Evolutionary conservation across 495 filamentous ascomycete species (phyloP).

Genomic region (Tuber indicum): DNA sequence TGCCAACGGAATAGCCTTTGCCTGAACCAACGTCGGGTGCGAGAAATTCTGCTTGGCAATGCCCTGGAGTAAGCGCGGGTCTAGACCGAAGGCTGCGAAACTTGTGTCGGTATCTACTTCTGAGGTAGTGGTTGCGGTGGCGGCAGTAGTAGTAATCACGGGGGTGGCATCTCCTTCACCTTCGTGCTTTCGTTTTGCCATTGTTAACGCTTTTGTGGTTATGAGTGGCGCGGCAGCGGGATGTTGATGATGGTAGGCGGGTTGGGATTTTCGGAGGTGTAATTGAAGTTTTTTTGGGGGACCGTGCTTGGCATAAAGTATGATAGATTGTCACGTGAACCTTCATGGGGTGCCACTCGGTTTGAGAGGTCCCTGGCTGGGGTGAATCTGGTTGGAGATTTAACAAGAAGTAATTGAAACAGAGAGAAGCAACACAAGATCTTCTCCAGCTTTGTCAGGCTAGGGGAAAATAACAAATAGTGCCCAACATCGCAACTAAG

Average conservation of each 20-base stretch:
- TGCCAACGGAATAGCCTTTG: conserved; percentile 78
- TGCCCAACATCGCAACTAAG: no score
- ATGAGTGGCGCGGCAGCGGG: not conserved
- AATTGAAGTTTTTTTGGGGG: not conserved
- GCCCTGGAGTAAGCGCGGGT: conserved; percentile 77
- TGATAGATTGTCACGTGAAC: not conserved
- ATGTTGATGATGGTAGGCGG: not conserved
- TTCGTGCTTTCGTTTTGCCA: not conserved
- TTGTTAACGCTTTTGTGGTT: not conserved
- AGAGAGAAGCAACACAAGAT: no score
- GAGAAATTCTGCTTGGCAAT: conserved; percentile 76
- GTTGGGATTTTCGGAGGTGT: not conserved
- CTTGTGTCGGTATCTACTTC: conserved; percentile 27
- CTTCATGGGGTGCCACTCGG: not conserved
- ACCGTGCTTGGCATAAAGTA: not conserved
- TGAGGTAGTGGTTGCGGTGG: not conserved
- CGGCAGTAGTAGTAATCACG: not conserved
- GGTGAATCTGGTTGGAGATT: no score
- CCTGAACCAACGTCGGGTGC: conserved; percentile 77
- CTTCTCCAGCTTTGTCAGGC: no score
- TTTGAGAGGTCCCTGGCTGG: not conserved
- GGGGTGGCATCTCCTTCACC: not conserved
- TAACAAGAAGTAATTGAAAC: no score
- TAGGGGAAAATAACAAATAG: no score
- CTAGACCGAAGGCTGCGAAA: conserved; percentile 62